Conservation (phyloP, 202 grass and related monocot genomes). For the Carex sylvatica region DNA sequence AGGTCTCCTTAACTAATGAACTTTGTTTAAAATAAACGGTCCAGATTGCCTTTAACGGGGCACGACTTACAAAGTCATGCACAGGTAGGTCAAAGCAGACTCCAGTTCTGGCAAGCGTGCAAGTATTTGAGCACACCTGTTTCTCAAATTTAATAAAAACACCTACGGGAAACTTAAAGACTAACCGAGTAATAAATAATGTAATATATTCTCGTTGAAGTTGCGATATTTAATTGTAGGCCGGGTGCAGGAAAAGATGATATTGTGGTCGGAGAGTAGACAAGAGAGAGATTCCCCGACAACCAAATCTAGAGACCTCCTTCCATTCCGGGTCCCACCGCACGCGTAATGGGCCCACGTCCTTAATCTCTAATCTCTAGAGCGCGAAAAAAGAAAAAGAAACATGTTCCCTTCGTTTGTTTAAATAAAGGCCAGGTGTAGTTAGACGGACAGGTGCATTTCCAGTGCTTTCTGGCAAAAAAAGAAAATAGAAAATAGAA, state of each 20-base stretch:
- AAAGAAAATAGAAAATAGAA: background rate
- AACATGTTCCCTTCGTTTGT: background rate
- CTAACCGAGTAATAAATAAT: no score
- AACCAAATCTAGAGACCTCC: slow-evolving; percentile 70
- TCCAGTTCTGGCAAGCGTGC: background rate
- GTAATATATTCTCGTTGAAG: background rate
- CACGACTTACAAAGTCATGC: background rate
- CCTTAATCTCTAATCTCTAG: background rate
- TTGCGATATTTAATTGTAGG: background rate
- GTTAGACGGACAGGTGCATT: slow-evolving; percentile 13
- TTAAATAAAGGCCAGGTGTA: slow-evolving; percentile 1
- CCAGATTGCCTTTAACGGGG: background rate
- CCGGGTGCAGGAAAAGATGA: background rate
- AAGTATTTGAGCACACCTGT: background rate
- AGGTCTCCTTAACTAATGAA: background rate
- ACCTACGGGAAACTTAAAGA: background rate
- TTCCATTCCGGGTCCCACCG: slow-evolving; percentile 33
- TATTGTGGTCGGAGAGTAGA: background rate
- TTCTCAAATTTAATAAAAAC: background rate
- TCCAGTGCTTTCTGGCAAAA: background rate
- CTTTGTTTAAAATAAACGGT: background rate
- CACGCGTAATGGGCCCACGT: slow-evolving; percentile 22
- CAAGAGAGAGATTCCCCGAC: slow-evolving; percentile 75
- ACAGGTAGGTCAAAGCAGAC: slow-evolving; percentile 15
- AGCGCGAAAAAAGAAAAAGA: background rate